Evolutionary conservation across 2,329 filamentous ascomycete genomes (phyloP).

Genomic region (Lasiodiplodia sp.): DNA sequence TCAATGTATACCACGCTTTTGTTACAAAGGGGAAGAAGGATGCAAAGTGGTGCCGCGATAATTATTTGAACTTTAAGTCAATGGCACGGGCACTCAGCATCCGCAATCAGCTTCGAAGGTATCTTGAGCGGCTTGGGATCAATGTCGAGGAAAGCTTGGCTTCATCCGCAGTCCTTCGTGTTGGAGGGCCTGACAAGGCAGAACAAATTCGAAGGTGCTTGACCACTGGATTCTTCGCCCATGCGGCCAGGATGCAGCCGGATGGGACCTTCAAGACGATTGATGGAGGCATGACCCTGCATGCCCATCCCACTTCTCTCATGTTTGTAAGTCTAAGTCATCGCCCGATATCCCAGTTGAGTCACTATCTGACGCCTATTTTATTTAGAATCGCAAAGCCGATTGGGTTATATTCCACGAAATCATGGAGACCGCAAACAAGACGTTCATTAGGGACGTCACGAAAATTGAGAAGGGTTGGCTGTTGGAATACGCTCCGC

Average conservation of each 20-base stretch:
- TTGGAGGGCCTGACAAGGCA: slow-evolving; percentile 59
- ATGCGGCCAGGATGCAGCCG: slow-evolving; percentile 91
- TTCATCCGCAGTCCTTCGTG: slow-evolving; percentile 45
- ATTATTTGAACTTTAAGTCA: slow-evolving; percentile 85
- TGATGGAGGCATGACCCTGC: slow-evolving; percentile 76
- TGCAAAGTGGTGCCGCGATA: slow-evolving; percentile 83
- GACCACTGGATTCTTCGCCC: slow-evolving; percentile 88
- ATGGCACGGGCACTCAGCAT: slow-evolving; percentile 85
- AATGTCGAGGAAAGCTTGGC: slow-evolving; percentile 69
- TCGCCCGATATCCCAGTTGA: not conserved
- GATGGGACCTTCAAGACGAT: slow-evolving; percentile 90
- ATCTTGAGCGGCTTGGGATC: slow-evolving; percentile 85
- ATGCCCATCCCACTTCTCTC: slow-evolving; percentile 89
- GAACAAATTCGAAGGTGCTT: slow-evolving; percentile 85
- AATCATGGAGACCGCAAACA: slow-evolving; percentile 85
- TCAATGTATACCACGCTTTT: slow-evolving; percentile 94
- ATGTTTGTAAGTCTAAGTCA: slow-evolving; percentile 75
- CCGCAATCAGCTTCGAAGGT: slow-evolving; percentile 82
- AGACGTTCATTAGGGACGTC: slow-evolving; percentile 89
- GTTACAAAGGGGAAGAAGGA: slow-evolving; percentile 83
- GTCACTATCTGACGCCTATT: not conserved
- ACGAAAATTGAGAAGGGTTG: slow-evolving; percentile 95
- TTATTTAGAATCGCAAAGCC: slow-evolving; percentile 77
- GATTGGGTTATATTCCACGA: slow-evolving; percentile 98
- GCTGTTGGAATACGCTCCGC: slow-evolving; percentile 86